Evolutionary conservation across 140 eudicot genomes (phyloP), one percentile per base, ranked within the genome.

Genomic region (Cichorium intybus): DNA sequence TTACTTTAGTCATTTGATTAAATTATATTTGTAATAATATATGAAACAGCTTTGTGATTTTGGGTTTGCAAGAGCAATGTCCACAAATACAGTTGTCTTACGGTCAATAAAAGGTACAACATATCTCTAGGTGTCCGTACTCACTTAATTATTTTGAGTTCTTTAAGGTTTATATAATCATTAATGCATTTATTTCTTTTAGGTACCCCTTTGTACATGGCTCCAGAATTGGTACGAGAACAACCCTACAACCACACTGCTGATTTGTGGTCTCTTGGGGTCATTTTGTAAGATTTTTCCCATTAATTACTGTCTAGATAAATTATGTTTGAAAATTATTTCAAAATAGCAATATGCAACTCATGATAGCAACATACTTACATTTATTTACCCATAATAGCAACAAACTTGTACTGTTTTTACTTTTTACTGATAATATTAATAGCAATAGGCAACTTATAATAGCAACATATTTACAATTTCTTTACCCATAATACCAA

Each of bases 171-270:
- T 18, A 54, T 24, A 39, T 43, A 54, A 33, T 64, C 43, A 11
- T 35, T 62, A 43, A 39, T 61, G 39, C 53, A 21, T 72, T 64
- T 16, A 21, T 31, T 37, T 49, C 35, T 71, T 64, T 69, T 69
- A 94, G 99, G 99, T 56, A 94, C 99, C 53, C 99, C 99, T n/a
- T 66, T 94, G 56, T 89, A 94, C 81, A 94, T 94, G 99, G 99
- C 99, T 67, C 99, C 99, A 58, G 99, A 94, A 80, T 63, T 94
- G 71, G 99, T 94, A 56, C 81, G 99, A 43, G 99, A 94, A 77
- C 99, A 94, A 45, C 99, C 99, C 0, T 94, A 94, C 88, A 94
- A 84, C 69, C 99, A 94, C 71, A 89, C 99, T 14, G 97, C 85
- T 58, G 99, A 94, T 76, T 66, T 94, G 52, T 94, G 99, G 99